A percentile compares a stretch with the other conserved stretches of the same genome.
These are phyloP conservation scores for Ogataea hybrid DNA, from an alignment of 1,139 yeast species.

Conservation along the genomic window DNA sequence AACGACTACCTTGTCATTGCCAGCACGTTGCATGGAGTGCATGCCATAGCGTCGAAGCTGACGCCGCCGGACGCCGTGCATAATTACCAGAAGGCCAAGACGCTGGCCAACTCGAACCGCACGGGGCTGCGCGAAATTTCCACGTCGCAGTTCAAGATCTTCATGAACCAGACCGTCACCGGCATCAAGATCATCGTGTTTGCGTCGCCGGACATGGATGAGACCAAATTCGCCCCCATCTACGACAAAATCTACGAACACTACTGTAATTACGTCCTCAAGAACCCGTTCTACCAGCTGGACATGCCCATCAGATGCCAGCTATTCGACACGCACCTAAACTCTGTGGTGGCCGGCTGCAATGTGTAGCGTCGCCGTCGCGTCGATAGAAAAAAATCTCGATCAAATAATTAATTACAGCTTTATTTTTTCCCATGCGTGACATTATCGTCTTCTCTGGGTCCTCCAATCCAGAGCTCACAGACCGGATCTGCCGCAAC, in stretches of 20 bases:
- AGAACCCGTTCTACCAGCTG: conserved; percentile 89
- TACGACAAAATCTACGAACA: conserved; percentile 55
- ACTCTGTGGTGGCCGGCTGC: conserved; percentile 16
- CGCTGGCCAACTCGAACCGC: conserved; percentile 40
- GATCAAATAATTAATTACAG: not conserved
- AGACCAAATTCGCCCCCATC: conserved; percentile 12
- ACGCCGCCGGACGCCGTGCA: conserved; percentile 47
- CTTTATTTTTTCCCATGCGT: conserved; percentile 47
- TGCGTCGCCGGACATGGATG: conserved; percentile 36
- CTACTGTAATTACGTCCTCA: conserved; percentile 89
- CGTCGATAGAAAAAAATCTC: not conserved
- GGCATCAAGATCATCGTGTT: conserved; percentile 66
- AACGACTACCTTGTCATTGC: conserved; percentile 92
- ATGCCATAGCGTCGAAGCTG: conserved; percentile 84
- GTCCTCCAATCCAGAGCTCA: conserved; percentile 66
- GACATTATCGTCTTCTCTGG: conserved; percentile 79
- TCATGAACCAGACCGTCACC: conserved; percentile 63
- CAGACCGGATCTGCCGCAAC: conserved; percentile 59
- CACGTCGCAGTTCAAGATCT: conserved; percentile 61
- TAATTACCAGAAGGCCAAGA: conserved; percentile 27
- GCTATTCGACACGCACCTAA: conserved; percentile 64
- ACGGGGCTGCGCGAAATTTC: conserved; percentile 57
- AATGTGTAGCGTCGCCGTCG: conserved; percentile 14
- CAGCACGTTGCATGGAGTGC: conserved; percentile 93
- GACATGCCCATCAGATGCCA: conserved; percentile 94